These are phyloP conservation scores for Bassia scoparia DNA, from an alignment of 148 eudicot genomes.

Conservation along the genomic window DNA sequence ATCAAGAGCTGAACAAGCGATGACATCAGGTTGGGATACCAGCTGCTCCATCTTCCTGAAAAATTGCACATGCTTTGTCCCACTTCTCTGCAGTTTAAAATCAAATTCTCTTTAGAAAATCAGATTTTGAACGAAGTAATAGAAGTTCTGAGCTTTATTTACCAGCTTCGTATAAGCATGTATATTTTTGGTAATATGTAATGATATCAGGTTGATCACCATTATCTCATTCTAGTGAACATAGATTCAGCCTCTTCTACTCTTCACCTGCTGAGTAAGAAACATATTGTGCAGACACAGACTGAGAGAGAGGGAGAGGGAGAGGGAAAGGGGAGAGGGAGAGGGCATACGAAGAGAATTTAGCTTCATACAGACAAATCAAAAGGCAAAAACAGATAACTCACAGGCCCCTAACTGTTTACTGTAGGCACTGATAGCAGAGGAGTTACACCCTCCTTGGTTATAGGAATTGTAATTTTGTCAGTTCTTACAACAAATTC, in stretches of 20 bases:
- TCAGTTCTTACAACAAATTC: constrained; percentile 66
- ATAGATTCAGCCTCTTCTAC: constrained; percentile 63
- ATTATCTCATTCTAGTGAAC: constrained; percentile 60
- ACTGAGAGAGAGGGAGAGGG: no score
- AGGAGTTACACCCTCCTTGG: constrained; percentile 87
- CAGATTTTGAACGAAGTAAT: background rate
- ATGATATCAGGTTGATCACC: constrained; percentile 73
- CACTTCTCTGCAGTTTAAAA: constrained; percentile 49
- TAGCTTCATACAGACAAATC: constrained; percentile 16
- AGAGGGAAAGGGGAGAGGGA: no score
- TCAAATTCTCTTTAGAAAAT: background rate
- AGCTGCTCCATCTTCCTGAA: constrained; percentile 78
- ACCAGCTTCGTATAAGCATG: constrained; percentile 72
- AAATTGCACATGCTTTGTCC: constrained; percentile 60
- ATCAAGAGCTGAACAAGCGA: constrained; percentile 84
- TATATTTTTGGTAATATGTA: constrained; percentile 75
- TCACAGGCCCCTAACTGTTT: constrained; percentile 65
- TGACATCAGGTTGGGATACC: constrained; percentile 58
- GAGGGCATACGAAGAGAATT: constrained; percentile 12
- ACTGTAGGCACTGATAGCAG: constrained; percentile 80
- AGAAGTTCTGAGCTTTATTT: constrained; percentile 15
- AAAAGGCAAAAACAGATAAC: constrained; percentile 10
- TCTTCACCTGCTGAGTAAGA: constrained; percentile 55
- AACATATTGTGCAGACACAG: constrained; percentile 1
- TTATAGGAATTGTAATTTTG: constrained; percentile 49